phyloP scores from a whole-genome alignment of 345 rosid species.

The Brassica napus region DNA sequence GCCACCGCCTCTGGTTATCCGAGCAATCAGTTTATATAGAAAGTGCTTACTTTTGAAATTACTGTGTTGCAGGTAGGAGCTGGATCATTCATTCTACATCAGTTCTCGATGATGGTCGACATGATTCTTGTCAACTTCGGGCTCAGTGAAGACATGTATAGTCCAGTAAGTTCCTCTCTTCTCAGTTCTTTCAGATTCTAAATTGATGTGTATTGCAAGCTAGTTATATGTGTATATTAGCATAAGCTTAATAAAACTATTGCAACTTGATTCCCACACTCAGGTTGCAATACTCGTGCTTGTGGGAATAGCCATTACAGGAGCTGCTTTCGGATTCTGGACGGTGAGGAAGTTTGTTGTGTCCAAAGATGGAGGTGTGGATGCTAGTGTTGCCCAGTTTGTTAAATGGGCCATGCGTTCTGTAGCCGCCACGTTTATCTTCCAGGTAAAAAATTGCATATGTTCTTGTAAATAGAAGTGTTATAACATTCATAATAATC shows the following conservation, averaged over 20 bases:
- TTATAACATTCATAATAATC: neutral
- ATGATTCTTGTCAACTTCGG: constrained; percentile 79
- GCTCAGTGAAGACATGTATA: constrained; percentile 88
- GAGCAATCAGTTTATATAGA: neutral
- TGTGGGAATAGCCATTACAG: constrained; percentile 68
- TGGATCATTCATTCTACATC: constrained; percentile 81
- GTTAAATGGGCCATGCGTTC: constrained; percentile 92
- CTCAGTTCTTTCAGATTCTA: neutral
- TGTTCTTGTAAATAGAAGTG: neutral
- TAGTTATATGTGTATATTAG: neutral
- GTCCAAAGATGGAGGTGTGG: constrained; percentile 77
- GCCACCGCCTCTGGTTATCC: neutral
- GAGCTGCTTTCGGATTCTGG: constrained; percentile 97
- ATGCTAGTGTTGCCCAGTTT: constrained; percentile 76
- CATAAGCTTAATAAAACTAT: neutral
- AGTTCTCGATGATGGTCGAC: constrained; percentile 72
- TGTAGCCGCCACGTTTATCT: constrained; percentile 65
- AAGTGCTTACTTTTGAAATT: constrained; percentile 23
- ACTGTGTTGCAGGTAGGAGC: constrained; percentile 66
- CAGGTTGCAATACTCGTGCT: constrained; percentile 72
- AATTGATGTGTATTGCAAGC: constrained; percentile 10
- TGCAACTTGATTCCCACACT: constrained; percentile 5
- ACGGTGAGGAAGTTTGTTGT: constrained; percentile 83
- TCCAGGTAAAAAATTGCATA: constrained; percentile 53
- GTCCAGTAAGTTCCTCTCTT: constrained; percentile 48